Base-by-base conservation (phyloP, 2,329 filamentous ascomycete species). In the Sclerotiophoma versabilis region DNA sequence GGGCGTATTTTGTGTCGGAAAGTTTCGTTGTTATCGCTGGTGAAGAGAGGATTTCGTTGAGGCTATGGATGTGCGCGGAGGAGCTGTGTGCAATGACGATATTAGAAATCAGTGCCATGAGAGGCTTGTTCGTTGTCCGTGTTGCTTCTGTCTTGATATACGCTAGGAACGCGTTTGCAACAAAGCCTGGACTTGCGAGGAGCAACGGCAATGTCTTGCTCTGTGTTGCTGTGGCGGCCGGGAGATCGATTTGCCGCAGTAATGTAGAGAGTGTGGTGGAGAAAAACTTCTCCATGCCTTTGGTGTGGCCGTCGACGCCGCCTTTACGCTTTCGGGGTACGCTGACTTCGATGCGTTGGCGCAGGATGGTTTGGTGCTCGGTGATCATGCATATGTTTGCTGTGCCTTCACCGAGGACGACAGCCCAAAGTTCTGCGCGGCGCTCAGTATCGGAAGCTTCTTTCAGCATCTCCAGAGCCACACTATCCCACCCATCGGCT, bases 361-460 rank as follows among this genome's bases (percentile, higher is more conserved):
- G 88, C 50, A 92, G 76, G 23, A 93, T 83, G 3, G 90, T 93
- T 64, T 91, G 89, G 73, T 89, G 87, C 69, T 92, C 87, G 2
- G 89, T 93, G 49, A 95, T 89, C 19, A 93, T 81, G 74, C 90
- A 93, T 60, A 95, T 90, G 73, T 93, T 92, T 52, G 91, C 90
- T 14, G 90, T 75, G 2, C 90, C 90, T 68, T 98, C 93, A 66
- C 96, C 91, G 89, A 99, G 93, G 20, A 98, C 90, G 0, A 98
- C 88, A 0, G 95, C 93, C 49, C 92, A 91, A 15, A 96, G 83
- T 58, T 93, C 89, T 1, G 92, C 92, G 58, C 90, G 87, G 68
- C 88, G 87, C 61, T 91, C 88, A 63, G 90, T 86, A 65, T 91
- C 87, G 12, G 93, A 83, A 0, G 92, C 89, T 72, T 96, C 91